Percentiles rank a stretch among this genome's conserved stretches.
Evolutionary conservation across 805 yeast genomes (phyloP).

Genomic region (Middelhovenomyces tepae): DNA sequence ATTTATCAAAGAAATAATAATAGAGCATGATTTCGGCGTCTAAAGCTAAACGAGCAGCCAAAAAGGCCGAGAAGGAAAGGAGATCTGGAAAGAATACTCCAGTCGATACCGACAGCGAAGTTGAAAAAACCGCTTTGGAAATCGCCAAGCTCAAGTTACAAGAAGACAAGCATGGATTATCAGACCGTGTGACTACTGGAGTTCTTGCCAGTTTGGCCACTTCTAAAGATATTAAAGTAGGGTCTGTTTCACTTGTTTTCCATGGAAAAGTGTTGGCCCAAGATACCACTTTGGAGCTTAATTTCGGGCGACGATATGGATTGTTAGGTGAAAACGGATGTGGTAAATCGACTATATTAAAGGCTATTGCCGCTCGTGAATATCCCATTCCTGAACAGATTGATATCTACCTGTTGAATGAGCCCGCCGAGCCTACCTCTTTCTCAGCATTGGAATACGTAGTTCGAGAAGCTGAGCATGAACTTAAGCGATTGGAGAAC

Average conservation of each 20-base stretch:
- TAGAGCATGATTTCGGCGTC: conserved; percentile 74
- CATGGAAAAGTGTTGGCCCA: conserved; percentile 96
- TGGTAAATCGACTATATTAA: conserved; percentile 93
- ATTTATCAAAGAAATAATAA: conserved; percentile 3
- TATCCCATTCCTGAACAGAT: conserved; percentile 88
- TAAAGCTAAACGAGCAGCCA: conserved; percentile 97
- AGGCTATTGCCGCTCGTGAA: conserved; percentile 91
- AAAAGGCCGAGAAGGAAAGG: conserved; percentile 81
- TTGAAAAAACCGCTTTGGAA: conserved; percentile 51
- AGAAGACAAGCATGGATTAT: conserved; percentile 85
- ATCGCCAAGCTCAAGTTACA: conserved; percentile 84
- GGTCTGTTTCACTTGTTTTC: conserved; percentile 84
- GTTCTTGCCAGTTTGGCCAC: conserved; percentile 82
- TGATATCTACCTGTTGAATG: conserved; percentile 88
- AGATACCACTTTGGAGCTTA: conserved; percentile 85
- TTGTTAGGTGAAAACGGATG: conserved; percentile 97
- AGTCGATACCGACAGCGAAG: conserved; percentile 35
- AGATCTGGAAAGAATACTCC: conserved; percentile 14
- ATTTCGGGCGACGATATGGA: conserved; percentile 97
- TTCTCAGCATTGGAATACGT: conserved; percentile 91
- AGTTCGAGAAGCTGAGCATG: conserved; percentile 91
- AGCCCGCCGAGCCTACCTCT: conserved; percentile 95
- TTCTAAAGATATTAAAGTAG: conserved; percentile 87
- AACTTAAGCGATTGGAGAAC: conserved; percentile 84
- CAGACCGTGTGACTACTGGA: conserved; percentile 98